phyloP scores from a whole-genome alignment of 83 land plant genomes.

The Picea abies region DNA sequence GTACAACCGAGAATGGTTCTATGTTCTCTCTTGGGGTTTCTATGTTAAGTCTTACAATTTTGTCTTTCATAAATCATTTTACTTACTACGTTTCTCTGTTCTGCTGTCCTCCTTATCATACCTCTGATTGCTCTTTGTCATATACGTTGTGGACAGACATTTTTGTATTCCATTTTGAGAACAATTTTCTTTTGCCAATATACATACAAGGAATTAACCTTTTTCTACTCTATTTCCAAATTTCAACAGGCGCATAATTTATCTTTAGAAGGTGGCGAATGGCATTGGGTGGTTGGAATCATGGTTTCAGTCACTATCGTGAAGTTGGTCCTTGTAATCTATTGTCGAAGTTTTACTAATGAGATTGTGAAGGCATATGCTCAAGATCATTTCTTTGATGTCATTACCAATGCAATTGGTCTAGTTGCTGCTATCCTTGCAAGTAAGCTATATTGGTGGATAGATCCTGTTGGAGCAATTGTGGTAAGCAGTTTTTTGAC shows the following conservation, averaged over 20 bases:
- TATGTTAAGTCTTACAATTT: too few species aligned
- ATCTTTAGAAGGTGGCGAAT: conserved; percentile 47
- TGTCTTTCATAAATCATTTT: too few species aligned
- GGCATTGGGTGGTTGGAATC: conserved; percentile 79
- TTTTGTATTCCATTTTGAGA: not conserved
- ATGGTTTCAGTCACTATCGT: conserved; percentile 85
- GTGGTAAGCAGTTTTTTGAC: conserved; percentile 37
- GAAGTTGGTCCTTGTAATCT: conserved; percentile 68
- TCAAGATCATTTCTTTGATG: conserved; percentile 77
- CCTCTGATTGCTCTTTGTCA: not conserved
- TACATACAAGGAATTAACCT: not conserved
- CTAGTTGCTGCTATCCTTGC: conserved; percentile 66
- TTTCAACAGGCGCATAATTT: conserved; percentile 56
- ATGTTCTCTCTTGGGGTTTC: too few species aligned
- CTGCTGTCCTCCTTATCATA: not conserved
- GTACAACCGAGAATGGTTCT: too few species aligned
- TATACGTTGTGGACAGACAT: not conserved
- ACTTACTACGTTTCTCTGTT: not conserved
- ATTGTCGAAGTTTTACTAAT: conserved; percentile 83
- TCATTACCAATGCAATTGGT: conserved; percentile 64
- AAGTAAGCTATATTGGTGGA: conserved; percentile 51
- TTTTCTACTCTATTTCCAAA: not conserved
- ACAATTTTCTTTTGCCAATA: not conserved
- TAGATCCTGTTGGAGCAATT: conserved; percentile 75
- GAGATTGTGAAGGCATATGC: conserved; percentile 92